Evolutionary conservation across 2,329 filamentous ascomycete species (phyloP).

Genomic region (Ambrosiella cleistominuta): DNA sequence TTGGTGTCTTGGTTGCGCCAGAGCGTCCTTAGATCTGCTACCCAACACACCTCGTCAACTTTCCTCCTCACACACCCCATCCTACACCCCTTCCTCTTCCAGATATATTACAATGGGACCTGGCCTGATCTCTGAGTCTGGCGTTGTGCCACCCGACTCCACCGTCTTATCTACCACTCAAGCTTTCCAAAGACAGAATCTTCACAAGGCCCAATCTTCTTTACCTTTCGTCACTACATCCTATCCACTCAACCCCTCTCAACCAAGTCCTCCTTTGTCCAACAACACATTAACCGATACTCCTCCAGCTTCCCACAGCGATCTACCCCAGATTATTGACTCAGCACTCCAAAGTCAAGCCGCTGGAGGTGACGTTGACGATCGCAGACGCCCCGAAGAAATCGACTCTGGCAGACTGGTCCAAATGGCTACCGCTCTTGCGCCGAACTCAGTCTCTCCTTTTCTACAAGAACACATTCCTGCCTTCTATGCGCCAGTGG

Average conservation of each 20-base stretch:
- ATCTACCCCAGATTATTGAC: background rate
- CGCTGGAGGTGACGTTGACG: slow-evolving; percentile 3
- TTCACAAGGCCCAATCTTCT: too few species aligned
- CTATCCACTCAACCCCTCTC: background rate
- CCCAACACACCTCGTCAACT: background rate
- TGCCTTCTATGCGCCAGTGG: slow-evolving; percentile 66
- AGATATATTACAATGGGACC: background rate
- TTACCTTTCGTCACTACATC: too few species aligned
- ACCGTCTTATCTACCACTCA: too few species aligned
- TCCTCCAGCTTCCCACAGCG: background rate
- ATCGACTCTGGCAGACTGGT: slow-evolving; percentile 24
- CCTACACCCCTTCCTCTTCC: background rate
- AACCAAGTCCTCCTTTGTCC: background rate
- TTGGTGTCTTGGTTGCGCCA: slow-evolving; percentile 10
- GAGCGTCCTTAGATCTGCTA: slow-evolving; percentile 6
- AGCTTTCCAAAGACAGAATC: too few species aligned
- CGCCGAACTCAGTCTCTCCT: slow-evolving; percentile 63
- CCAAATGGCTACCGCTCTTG: slow-evolving; percentile 47
- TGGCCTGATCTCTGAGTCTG: background rate
- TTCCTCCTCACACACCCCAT: background rate
- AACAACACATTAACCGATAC: background rate
- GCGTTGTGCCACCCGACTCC: background rate
- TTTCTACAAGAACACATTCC: slow-evolving; percentile 88
- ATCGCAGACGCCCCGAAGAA: slow-evolving; percentile 8
- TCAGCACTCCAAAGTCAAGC: background rate